Evolutionary conservation across 106 monocot genomes (phyloP).

Genomic region (Posidonia australis): DNA sequence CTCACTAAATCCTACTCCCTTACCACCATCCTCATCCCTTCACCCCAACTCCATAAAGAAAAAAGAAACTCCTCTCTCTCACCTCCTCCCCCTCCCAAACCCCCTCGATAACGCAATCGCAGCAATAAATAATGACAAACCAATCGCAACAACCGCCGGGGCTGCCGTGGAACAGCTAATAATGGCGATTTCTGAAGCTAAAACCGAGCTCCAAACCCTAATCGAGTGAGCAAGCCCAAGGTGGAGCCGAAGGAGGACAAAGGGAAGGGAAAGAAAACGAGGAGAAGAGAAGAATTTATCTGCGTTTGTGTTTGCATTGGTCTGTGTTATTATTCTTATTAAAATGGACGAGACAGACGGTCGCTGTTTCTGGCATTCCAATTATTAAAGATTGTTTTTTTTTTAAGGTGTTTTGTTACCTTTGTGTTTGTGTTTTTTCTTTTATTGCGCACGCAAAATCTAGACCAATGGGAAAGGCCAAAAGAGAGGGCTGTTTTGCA

Average conservation of each 20-base stretch:
- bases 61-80: neutral
- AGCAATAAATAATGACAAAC: neutral
- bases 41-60: too few species aligned
- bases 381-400: too few species aligned
- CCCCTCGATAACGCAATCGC: neutral
- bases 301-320: too few species aligned
- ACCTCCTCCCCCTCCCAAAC: neutral
- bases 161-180: neutral
- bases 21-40: neutral
- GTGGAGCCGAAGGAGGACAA: neutral
- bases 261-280: neutral
- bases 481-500: too few species aligned
- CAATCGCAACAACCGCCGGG: neutral
- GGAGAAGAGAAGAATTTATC: too few species aligned
- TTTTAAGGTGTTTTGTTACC: too few species aligned
- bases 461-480: too few species aligned
- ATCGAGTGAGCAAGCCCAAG: neutral
- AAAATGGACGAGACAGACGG: too few species aligned
- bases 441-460: too few species aligned
- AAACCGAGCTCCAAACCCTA: neutral
- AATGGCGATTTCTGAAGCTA: slow-evolving; percentile 1
- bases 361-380: too few species aligned
- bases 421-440: too few species aligned
- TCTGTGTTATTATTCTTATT: too few species aligned
- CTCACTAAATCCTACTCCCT: neutral